Evolutionary conservation across 495 filamentous ascomycete genomes (phyloP).

Genomic region (Sabuloglossum arenarium): DNA sequence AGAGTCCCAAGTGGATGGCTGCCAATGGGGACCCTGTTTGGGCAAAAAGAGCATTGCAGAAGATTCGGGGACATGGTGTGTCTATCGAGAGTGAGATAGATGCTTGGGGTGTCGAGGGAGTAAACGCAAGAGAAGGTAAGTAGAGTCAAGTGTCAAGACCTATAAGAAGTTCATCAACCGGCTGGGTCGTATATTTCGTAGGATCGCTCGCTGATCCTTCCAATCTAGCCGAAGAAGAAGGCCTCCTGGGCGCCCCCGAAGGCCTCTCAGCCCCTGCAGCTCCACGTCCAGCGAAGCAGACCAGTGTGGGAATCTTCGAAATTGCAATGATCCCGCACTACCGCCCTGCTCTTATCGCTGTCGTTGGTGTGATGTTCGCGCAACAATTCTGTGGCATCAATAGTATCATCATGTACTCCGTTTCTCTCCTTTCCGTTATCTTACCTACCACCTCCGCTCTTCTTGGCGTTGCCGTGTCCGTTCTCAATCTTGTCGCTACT

Average conservation of each 20-base stretch:
- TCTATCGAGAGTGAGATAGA: constrained; percentile 57
- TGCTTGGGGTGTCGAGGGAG: constrained; percentile 20
- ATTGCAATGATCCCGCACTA: constrained; percentile 42
- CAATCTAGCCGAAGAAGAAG: constrained; percentile 14
- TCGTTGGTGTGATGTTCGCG: constrained; percentile 75
- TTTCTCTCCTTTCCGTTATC: constrained; percentile 59
- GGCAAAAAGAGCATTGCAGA: constrained; percentile 47
- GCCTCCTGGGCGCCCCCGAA: constrained; percentile 13
- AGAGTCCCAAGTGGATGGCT: constrained; percentile 74
- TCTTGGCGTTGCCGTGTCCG: constrained; percentile 67
- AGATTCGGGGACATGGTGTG: constrained; percentile 45
- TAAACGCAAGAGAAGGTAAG: constrained; percentile 10
- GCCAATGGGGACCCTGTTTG: constrained; percentile 35
- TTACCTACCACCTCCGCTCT: constrained; percentile 56
- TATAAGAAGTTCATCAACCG: no score
- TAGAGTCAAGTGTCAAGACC: not conserved
- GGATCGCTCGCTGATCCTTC: constrained; percentile 3
- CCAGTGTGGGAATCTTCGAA: constrained; percentile 42
- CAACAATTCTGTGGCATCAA: constrained; percentile 83
- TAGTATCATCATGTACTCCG: constrained; percentile 95
- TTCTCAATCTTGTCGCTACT: constrained; percentile 69
- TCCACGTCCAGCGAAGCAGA: constrained; percentile 10
- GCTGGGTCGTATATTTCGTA: not conserved
- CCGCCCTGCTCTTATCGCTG: constrained; percentile 60
- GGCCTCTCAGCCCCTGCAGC: constrained; percentile 7